Evolutionary conservation across 768 basidiomycete genomes (phyloP).

Genomic region (Boletus bicolor): DNA sequence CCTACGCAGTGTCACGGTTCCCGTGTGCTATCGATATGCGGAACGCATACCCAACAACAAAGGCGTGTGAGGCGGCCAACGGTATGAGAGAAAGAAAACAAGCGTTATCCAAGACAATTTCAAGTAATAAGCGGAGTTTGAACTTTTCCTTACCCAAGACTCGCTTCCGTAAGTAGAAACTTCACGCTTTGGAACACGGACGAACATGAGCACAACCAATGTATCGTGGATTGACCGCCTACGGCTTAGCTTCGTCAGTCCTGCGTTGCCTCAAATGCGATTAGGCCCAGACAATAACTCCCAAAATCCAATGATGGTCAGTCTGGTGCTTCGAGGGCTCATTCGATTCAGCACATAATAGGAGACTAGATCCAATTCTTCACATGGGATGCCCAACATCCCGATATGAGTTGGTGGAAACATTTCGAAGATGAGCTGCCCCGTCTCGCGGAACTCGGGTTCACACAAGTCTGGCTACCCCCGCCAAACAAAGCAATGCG

Average conservation of each 20-base stretch:
- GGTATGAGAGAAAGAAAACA: slow-evolving; percentile 22
- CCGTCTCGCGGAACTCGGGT: slow-evolving; percentile 58
- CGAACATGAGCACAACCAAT: slow-evolving; percentile 10
- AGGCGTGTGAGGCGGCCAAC: slow-evolving; percentile 46
- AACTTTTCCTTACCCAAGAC: slow-evolving; percentile 2
- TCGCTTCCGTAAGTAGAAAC: no score
- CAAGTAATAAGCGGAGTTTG: slow-evolving; percentile 26
- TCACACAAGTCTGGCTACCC: slow-evolving; percentile 82
- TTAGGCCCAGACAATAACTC: slow-evolving; percentile 48
- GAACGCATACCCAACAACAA: slow-evolving; percentile 54
- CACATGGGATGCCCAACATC: slow-evolving; percentile 68
- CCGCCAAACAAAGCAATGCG: slow-evolving; percentile 77
- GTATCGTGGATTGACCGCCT: slow-evolving; percentile 25
- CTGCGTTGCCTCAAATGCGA: slow-evolving; percentile 59
- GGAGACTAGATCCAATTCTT: slow-evolving; percentile 70
- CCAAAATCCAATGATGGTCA: slow-evolving; percentile 68
- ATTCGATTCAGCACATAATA: background rate
- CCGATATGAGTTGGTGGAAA: slow-evolving; percentile 74
- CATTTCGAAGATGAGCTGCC: slow-evolving; percentile 68
- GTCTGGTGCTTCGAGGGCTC: slow-evolving; percentile 11
- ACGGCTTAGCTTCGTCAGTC: slow-evolving; percentile 18
- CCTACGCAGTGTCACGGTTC: slow-evolving; percentile 36
- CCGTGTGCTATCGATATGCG: slow-evolving; percentile 53
- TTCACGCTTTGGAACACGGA: background rate
- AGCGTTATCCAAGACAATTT: accelerated